Percentiles rank a stretch among this genome's conserved stretches.
These are phyloP conservation scores for Hydrangea macrophylla DNA, from an alignment of 148 eudicot genomes.

Conservation along the genomic window DNA sequence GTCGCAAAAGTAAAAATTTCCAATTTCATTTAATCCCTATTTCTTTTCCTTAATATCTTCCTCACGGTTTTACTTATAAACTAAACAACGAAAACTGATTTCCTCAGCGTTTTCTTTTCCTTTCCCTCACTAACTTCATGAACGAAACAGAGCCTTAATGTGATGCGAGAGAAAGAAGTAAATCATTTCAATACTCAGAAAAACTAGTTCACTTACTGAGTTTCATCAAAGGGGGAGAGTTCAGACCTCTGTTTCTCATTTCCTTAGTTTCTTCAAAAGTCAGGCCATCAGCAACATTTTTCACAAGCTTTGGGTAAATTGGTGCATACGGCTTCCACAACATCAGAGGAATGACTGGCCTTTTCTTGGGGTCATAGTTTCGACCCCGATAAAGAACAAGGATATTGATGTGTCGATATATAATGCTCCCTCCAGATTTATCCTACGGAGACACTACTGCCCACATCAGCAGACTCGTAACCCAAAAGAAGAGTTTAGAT, in stretches of 20 bases:
- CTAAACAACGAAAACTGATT: too few species aligned
- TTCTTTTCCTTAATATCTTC: too few species aligned
- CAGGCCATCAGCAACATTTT: constrained; percentile 81
- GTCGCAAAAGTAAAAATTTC: too few species aligned
- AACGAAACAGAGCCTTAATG: not conserved
- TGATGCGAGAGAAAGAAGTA: not conserved
- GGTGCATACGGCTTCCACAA: constrained; percentile 92
- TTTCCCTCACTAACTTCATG: too few species aligned
- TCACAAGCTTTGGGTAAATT: constrained; percentile 80
- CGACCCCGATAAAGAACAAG: constrained; percentile 78
- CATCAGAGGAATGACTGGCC: constrained; percentile 79
- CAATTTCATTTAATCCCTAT: too few species aligned
- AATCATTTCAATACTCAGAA: not conserved
- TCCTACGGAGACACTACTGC: constrained; percentile 47
- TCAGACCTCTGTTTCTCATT: constrained; percentile 70
- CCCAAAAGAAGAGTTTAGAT: not conserved
- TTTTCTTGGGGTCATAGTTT: constrained; percentile 65
- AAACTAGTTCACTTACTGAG: constrained; percentile 52
- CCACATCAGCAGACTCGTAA: constrained; percentile 16
- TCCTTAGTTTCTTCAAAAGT: constrained; percentile 89
- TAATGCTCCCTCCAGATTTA: constrained; percentile 76
- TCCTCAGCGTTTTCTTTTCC: too few species aligned
- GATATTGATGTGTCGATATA: constrained; percentile 68
- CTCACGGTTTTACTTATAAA: too few species aligned
- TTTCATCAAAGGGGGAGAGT: constrained; percentile 59